Conservation (phyloP, 495 filamentous ascomycete genomes). For the Aspergillus sparsus region DNA sequence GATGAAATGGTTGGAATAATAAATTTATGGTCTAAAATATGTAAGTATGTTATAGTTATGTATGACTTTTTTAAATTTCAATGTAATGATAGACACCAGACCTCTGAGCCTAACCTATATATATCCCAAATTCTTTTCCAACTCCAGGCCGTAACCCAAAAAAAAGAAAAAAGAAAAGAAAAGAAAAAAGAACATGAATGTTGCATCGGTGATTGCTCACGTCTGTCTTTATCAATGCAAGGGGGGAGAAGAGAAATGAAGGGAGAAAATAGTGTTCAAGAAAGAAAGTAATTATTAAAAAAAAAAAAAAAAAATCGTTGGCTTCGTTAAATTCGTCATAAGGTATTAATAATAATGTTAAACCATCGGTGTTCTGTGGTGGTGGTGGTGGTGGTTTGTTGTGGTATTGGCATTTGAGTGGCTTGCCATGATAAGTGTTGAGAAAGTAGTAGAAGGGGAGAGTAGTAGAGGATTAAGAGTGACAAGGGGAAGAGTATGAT, state of each 20-base stretch:
- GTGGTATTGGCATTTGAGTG: neutral
- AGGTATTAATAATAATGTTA: slow-evolving; percentile 6
- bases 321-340: slow-evolving; percentile 16
- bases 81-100: neutral
- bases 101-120: too few relatives aligned
- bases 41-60: too few relatives aligned
- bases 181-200: neutral
- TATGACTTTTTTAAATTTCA: neutral
- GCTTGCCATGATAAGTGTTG: neutral
- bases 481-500: neutral
- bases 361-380: slow-evolving; percentile 12
- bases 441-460: neutral
- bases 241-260: neutral
- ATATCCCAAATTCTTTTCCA: neutral
- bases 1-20: too few relatives aligned
- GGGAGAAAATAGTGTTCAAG: neutral
- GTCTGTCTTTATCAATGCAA: neutral
- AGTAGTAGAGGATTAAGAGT: neutral
- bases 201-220: neutral
- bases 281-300: neutral
- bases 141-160: neutral
- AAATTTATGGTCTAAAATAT: too few relatives aligned
- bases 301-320: slow-evolving; percentile 22
- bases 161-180: neutral
- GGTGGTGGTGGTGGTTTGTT: slow-evolving; percentile 10